A percentile compares a stretch with the other conserved stretches of the same genome.
Evolutionary conservation across 2,329 filamentous ascomycete species (phyloP).

Genomic region (Achaetomium macrosporum): DNA sequence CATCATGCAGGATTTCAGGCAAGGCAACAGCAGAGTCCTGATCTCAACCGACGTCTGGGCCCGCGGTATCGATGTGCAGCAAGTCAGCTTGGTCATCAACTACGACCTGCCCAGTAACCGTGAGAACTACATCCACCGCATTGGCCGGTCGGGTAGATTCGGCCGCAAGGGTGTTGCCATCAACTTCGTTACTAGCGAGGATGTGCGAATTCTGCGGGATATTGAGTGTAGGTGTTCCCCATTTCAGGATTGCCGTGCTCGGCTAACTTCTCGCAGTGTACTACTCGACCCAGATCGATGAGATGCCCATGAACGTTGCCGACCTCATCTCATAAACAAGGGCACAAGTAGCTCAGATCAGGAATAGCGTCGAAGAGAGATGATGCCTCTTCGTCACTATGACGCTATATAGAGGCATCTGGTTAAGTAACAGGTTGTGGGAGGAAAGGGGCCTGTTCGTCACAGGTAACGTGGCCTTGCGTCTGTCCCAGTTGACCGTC

Average conservation of each 20-base stretch:
- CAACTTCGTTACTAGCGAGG: conserved; percentile 98
- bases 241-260: background rate
- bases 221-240: conserved; percentile 70
- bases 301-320: conserved; percentile 96
- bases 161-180: conserved; percentile 98
- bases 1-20: conserved; percentile 98
- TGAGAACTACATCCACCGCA: conserved; percentile 99
- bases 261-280: conserved; percentile 54
- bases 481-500: no score
- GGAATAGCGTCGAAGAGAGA: background rate
- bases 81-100: conserved; percentile 97
- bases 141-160: conserved; percentile 90
- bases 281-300: conserved; percentile 94
- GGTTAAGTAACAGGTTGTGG: conserved; percentile 18
- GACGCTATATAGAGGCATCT: background rate
- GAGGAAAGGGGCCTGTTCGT: conserved; percentile 24
- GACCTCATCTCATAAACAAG: conserved; percentile 47
- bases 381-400: background rate
- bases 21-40: conserved; percentile 90
- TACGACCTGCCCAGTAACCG: conserved; percentile 97
- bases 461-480: conserved; percentile 7
- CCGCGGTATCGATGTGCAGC: conserved; percentile 96
- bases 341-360: background rate
- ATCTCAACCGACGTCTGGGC: conserved; percentile 99
- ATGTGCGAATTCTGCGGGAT: conserved; percentile 93